Evolutionary conservation across 2,329 filamentous ascomycete genomes (phyloP), one percentile per base, ranked within the genome.

Genomic region (Ophiostoma ulmi): DNA sequence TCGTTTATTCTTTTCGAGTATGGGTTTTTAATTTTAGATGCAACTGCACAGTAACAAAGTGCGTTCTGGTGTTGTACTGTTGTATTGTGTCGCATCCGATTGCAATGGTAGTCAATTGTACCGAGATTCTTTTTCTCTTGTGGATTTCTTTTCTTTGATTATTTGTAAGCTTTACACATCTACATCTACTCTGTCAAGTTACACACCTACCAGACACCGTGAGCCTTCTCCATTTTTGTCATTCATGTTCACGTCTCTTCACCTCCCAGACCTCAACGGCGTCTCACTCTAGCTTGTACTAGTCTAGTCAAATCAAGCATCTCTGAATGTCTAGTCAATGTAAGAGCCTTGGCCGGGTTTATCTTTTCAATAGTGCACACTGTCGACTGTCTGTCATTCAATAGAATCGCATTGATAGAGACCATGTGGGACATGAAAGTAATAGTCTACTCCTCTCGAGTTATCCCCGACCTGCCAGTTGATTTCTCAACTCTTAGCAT

Each of bases 31-130:
- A 39, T 52, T 68, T 36, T 31, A 58, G 52, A 58, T 58, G 52
- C 52, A 58, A 58, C 52, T 58, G 22, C 11, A 31, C 52, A 58
- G 44, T n/a, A 48, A 48, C 44, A 48, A 48, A 58, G n/a, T 58
- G 20, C 52, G 52, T 58, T 22, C 52, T 31, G 22, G 22, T 13
- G 22, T 26, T 58, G 22, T 26, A 31, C 11, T 13, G 52, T 58
- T 58, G 52, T 58, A 31, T 31, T 58, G 52, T 26, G n/a, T 22
- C 52, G 52, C 52, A 58, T 14, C 22, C 52, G 52, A 58, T 26
- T 22, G 14, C 52, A 22, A 26, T 13, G n/a, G n/a, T 58, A 26
- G 52, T 58, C 52, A 26, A 58, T 58, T 26, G 20, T 58, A 58
- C 52, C 52, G 22, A 48, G 44, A 48, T 48, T 48, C 41, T 6